A percentile compares a stretch with the other conserved stretches of the same genome.
Evolutionary conservation across 2,329 filamentous ascomycete species (phyloP).

Genomic region (Aspergillus hortae): DNA sequence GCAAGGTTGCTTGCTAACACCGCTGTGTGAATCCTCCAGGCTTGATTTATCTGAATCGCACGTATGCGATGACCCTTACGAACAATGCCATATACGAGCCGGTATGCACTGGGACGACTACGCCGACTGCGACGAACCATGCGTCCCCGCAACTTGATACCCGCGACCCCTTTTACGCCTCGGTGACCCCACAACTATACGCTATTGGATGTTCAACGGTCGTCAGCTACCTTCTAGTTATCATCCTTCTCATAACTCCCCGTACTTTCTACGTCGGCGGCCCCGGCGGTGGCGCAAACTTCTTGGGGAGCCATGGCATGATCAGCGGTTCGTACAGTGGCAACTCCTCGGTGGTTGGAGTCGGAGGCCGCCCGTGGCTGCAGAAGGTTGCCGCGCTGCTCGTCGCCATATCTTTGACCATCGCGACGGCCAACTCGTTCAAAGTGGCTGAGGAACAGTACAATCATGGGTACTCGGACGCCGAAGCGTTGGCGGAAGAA

Average conservation of each 20-base stretch:
- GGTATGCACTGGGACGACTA: constrained; percentile 40
- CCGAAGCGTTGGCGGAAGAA: constrained; percentile 66
- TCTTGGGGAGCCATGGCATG: constrained; percentile 76
- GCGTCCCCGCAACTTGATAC: constrained; percentile 61
- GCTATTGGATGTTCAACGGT: constrained; percentile 88
- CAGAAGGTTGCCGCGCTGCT: constrained; percentile 69
- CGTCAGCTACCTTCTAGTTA: constrained; percentile 84
- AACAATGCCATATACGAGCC: constrained; percentile 50
- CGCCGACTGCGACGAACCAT: constrained; percentile 28
- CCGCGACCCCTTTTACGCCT: constrained; percentile 87
- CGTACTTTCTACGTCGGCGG: constrained; percentile 87
- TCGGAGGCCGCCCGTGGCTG: constrained; percentile 89
- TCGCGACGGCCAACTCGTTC: constrained; percentile 90
- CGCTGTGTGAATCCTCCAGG: constrained; percentile 22
- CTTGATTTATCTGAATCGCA: constrained; percentile 40
- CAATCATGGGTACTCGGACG: constrained; percentile 72
- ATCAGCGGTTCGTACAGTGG: constrained; percentile 71
- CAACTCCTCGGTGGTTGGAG: constrained; percentile 68
- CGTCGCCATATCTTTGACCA: constrained; percentile 78
- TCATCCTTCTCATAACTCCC: constrained; percentile 93
- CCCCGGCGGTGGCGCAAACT: constrained; percentile 61
- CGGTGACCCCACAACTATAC: constrained; percentile 88
- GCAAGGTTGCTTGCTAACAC: constrained; percentile 6
- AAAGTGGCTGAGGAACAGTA: constrained; percentile 80
- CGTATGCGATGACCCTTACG: constrained; percentile 42